These are phyloP conservation scores for Talaromyces ruber DNA, from an alignment of 495 filamentous ascomycete species.

Conservation along the genomic window DNA sequence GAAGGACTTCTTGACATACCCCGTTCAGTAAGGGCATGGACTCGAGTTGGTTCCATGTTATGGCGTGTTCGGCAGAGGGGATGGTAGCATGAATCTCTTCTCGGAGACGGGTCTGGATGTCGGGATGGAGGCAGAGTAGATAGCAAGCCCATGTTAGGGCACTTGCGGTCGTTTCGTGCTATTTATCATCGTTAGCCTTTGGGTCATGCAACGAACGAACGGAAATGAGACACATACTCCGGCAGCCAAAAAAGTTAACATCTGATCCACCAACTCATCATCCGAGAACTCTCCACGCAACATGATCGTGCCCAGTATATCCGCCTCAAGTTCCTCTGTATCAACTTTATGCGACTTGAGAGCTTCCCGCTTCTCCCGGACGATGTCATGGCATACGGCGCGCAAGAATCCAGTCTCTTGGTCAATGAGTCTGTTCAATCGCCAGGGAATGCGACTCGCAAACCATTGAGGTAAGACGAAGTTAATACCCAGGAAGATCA, in stretches of 20 bases:
- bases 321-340: conserved; percentile 48
- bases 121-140: conserved; percentile 37
- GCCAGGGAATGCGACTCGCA: conserved; percentile 49
- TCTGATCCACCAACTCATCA: conserved; percentile 42
- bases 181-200: not conserved
- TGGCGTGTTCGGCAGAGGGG: conserved; percentile 17
- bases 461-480: conserved; percentile 40
- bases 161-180: conserved; percentile 47
- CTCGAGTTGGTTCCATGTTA: conserved; percentile 34
- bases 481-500: conserved; percentile 38
- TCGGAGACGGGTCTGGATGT: conserved; percentile 36
- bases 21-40: conserved; percentile 44
- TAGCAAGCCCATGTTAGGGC: conserved; percentile 46
- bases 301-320: conserved; percentile 57
- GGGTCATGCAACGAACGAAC: not conserved
- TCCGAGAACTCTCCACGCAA: conserved; percentile 48
- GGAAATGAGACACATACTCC: conserved; percentile 17
- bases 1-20: conserved; percentile 41
- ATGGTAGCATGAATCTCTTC: conserved; percentile 36
- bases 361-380: conserved; percentile 49
- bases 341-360: conserved; percentile 48
- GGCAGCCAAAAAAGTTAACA: conserved; percentile 47
- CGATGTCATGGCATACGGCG: conserved; percentile 53
- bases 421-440: conserved; percentile 55
- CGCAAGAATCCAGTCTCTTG: conserved; percentile 52